Percentiles rank a stretch among this genome's conserved stretches.
These are phyloP conservation scores for Thalassiosira exigua DNA, from an alignment of 352 stramenopile species.

Conservation along the genomic window DNA sequence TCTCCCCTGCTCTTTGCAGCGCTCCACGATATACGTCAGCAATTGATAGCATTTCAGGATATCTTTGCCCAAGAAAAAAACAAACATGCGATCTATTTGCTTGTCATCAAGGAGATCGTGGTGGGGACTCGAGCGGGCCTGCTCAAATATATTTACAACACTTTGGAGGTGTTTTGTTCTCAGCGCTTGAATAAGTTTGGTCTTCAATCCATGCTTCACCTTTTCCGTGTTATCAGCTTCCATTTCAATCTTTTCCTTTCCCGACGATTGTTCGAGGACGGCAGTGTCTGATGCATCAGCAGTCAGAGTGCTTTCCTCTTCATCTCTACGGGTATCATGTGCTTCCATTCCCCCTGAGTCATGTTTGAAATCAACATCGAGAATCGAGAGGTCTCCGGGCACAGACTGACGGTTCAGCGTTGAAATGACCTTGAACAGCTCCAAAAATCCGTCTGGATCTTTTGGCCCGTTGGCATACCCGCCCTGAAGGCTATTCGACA, in stretches of 20 bases:
- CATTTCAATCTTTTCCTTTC: too few relatives aligned
- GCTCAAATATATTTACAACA: too few relatives aligned
- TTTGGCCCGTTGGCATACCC: not conserved
- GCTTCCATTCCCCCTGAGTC: not conserved
- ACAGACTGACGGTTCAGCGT: conserved; percentile 21
- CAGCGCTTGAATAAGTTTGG: not conserved
- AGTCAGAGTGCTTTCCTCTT: not conserved
- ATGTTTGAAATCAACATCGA: not conserved
- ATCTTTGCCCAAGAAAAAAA: conserved; percentile 8
- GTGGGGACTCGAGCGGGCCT: not conserved
- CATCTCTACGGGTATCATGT: not conserved
- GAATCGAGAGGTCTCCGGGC: not conserved
- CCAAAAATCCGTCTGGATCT: not conserved
- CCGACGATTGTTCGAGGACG: not conserved
- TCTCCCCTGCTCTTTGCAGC: conserved; percentile 29
- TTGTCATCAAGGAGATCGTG: not conserved
- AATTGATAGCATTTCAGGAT: conserved; percentile 18
- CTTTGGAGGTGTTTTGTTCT: too few relatives aligned
- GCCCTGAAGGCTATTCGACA: not conserved
- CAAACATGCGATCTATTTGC: not conserved
- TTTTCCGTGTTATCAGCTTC: not conserved
- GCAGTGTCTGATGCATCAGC: not conserved
- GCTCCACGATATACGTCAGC: conserved; percentile 23
- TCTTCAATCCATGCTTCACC: not conserved
- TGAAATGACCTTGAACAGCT: conserved; percentile 38